Base-by-base conservation (phyloP, 2,329 filamentous ascomycete genomes). In the Aspergillus ruber region DNA sequence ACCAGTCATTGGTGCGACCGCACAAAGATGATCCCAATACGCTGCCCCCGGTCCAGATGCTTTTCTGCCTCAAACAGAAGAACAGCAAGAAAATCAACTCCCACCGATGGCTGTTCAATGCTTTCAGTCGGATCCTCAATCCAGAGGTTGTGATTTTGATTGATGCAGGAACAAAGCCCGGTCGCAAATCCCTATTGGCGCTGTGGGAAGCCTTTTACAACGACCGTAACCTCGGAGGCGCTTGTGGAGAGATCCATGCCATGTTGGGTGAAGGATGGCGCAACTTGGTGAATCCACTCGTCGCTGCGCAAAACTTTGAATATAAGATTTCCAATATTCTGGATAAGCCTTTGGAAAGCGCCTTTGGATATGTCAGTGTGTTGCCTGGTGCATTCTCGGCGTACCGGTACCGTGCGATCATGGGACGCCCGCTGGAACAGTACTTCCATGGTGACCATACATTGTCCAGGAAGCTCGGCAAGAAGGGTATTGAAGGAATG, bases 1-100 rank as follows among this genome's bases (percentile, higher is more conserved):
- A 84, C 70, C 91, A 97, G 74, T 90, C 96, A 75, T 83, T 97
- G 52, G 91, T 96, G 63, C 86, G 90, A 25, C 91, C 91, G 3
- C 83, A 84, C 48, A 88, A 91, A 59, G 88, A 95, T 59, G 83
- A 85, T 65, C 77, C 86, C 10, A 84, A 81, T 59, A 95, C 88
- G 10, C 79, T 97, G 36, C 90, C 91, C 2, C 91, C 91, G 0
- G 90, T 96, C 12, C 91, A 97, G 78, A 95, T 96, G 84, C 95
- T 97, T 65, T 96, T 97, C 77, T 97, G 91, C 66, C 71, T 97
- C 67, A 97, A 97, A 80, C 87, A 93, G 69, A 90, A 95, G 81
- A 97, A 97, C 79, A 94, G 79, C 75, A 97, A 97, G 79, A 97
- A 97, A 82, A 97, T 97, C 76, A 97, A 97, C 76, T 96, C 91